Evolutionary conservation across 306 rosid genomes (phyloP), one percentile per base, ranked within the genome.

Genomic region (Lathyrus sativus): DNA sequence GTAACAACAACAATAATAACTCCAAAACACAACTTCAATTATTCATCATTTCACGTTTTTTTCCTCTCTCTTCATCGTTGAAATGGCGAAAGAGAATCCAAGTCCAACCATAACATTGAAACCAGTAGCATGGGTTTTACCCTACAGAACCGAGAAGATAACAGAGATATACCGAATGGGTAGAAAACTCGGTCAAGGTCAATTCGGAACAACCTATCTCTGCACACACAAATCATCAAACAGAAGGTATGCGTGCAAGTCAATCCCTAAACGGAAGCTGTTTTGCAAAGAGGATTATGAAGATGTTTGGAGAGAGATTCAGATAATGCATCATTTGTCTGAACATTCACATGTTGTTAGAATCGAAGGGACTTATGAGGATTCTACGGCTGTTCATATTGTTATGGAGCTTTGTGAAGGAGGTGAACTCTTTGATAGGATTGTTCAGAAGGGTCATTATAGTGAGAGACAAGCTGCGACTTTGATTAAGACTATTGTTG

Each of bases 361-460:
- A 43, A 85, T 85, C 46, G 77, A 65, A 12, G 87, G 85, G 0
- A 63, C 82, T 1, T 85, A 72, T 9, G 90, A 85, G 70, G 90
- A 85, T 45, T 7, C 65, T 2, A 2, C 12, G 2, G 76, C 82
- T 10, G 86, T 84, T 11, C 86, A 84, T 31, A 60, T 84, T n/a
- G 89, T 84, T 4, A 84, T 84, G 87, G 90, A 85, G 67, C 68
- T 82, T 17, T 85, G 90, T 4, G 83, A 77, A 63, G 90, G 87
- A 0, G 87, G 85, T 0, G 86, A 85, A 59, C 58, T 85, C 0
- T 82, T 85, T 9, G 86, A 82, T 14, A 70, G 88, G 85, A 84
- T 84, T 35, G 85, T 84, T 4, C 72, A 70, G 54, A 81, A 78
- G 73, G 88, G 88, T 7, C 88, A 84, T 18, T 84, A 84, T 45